Evolutionary conservation across 2,329 filamentous ascomycete genomes (phyloP).

Genomic region (Aspergillus bombycis): DNA sequence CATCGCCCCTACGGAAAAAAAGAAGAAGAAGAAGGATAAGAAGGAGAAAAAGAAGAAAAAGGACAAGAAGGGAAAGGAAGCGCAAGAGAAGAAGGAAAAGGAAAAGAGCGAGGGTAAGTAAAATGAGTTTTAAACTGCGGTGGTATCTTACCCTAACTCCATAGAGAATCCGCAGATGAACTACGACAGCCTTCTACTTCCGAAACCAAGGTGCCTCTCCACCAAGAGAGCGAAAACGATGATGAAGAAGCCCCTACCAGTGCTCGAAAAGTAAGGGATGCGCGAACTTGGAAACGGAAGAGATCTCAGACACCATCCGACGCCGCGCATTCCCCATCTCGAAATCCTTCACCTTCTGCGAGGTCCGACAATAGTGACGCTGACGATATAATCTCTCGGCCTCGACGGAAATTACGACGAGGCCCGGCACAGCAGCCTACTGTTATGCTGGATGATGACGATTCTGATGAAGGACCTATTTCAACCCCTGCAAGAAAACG

Average conservation of each 20-base stretch:
- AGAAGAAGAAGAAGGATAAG: slow-evolving; percentile 7
- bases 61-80: background rate
- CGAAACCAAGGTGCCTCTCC: background rate
- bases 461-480: slow-evolving; percentile 33
- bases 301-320: slow-evolving; percentile 15
- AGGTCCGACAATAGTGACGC: slow-evolving; percentile 30
- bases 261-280: slow-evolving; percentile 16
- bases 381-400: slow-evolving; percentile 28
- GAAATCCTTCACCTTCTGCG: slow-evolving; percentile 3
- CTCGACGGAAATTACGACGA: slow-evolving; percentile 34
- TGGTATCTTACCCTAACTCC: background rate
- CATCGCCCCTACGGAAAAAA: slow-evolving; percentile 8
- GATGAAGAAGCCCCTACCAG: slow-evolving; percentile 14
- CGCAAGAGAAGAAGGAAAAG: background rate
- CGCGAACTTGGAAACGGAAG: slow-evolving; percentile 20
- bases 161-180: background rate
- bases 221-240: slow-evolving; percentile 22
- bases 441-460: slow-evolving; percentile 31
- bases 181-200: background rate
- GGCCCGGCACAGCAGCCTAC: slow-evolving; percentile 28
- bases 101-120: slow-evolving; percentile 4
- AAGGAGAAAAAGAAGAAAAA: background rate
- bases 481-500: slow-evolving; percentile 34
- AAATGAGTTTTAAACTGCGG: background rate
- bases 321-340: slow-evolving; percentile 1